phyloP scores from a whole-genome alignment of 805 yeast genomes.

The Debaryomyces prosopidis region DNA sequence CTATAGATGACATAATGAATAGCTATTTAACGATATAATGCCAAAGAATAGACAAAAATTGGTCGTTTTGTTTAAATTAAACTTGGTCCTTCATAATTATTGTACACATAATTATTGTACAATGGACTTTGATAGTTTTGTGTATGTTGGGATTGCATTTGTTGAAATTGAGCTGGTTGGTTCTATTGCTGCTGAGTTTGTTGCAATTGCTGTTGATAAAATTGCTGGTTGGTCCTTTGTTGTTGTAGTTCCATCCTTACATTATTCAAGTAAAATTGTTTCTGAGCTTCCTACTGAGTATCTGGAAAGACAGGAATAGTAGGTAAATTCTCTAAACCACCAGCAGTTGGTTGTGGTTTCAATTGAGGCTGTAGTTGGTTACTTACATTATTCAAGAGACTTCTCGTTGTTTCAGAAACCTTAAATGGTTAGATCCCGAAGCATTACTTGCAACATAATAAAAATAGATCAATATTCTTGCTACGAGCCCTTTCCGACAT shows the following conservation, averaged over 20 bases:
- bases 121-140: conserved; percentile 5
- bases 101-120: conserved; percentile 1
- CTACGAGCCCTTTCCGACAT: not conserved
- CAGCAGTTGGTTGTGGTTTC: conserved; percentile 63
- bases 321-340: conserved; percentile 67
- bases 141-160: not conserved
- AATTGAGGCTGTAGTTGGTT: conserved; percentile 22
- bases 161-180: conserved; percentile 6
- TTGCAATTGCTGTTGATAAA: conserved; percentile 7
- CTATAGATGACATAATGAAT: no score
- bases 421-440: conserved; percentile 64
- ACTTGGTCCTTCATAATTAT: conserved; percentile 23
- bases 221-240: conserved; percentile 15
- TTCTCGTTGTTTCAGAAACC: conserved; percentile 35
- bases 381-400: conserved; percentile 25
- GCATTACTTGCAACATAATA: conserved; percentile 29
- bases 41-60: not conserved
- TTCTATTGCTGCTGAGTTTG: conserved; percentile 8
- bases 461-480: not conserved
- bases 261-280: conserved; percentile 33
- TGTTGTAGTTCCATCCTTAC: conserved; percentile 37
- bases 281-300: conserved; percentile 48
- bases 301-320: conserved; percentile 72
- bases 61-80: conserved; percentile 11
- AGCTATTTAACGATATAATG: not conserved